Base-by-base conservation (phyloP, 805 yeast genomes). In the Candida ascalaphidarum region DNA sequence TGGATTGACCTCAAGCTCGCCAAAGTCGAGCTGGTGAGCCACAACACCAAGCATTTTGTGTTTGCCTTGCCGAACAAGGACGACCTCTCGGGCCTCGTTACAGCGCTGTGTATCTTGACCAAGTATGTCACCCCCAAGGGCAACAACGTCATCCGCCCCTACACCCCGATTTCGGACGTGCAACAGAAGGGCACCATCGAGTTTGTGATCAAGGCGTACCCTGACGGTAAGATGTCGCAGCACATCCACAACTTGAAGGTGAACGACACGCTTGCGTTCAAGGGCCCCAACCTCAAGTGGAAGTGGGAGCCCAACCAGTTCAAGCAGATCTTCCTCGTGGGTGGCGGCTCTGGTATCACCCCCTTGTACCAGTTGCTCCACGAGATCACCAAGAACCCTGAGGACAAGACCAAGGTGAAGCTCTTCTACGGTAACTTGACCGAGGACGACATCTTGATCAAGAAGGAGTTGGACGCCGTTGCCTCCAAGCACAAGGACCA, bases 291-390 rank as follows among this genome's bases (percentile, higher is more conserved):
- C 41, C 66, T 70, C 48, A 92, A 92, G 68, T 88, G 92, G 83
- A 75, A 80, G 53, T 84, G 94, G 85, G 71, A 71, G 46, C 81
- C 89, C 43, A 89, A 92, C 69, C 74, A 77, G 52, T 89, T 73
- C 66, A 74, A 81, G 48, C 65, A 75, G 40, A 75, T 92, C 52
- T 74, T 80, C 33, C 71, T 92, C 52, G 67, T 92, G 43, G 97
- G 96, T 46, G 98, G 95, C 50, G 98, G 98, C 52, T 71, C 94
- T 28, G 97, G 97, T 61, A 88, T 92, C 56, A 84, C 96, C 26
- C 98, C 98, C 35, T 69, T 92, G 59, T 88, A 71, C 69, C 98
- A 92, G 68, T 61, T 92, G 55, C 56, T 84, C 37, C 80, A 75
- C 48, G 77, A 74, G 53, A 72, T 89, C 52, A 68, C 82, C 48